Percentiles rank a stretch among this genome's conserved stretches.
Conservation (phyloP, 2,329 filamentous ascomycete genomes). For the Fusarium austroafricanum region DNA sequence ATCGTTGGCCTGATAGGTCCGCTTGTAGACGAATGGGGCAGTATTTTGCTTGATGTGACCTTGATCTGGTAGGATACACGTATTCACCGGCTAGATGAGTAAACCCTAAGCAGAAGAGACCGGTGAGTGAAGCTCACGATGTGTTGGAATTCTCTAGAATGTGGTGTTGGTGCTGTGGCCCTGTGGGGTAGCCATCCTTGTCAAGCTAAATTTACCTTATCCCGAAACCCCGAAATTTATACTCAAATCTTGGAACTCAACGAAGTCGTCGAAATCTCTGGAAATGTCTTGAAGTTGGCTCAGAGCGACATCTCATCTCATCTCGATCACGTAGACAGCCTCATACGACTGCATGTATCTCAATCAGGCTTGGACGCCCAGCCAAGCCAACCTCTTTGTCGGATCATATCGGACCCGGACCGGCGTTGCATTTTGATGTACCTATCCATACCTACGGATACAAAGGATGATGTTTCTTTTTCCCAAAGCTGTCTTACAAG, state of each 20-base stretch:
- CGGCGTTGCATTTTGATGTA: constrained; percentile 16
- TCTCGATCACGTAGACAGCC: constrained; percentile 15
- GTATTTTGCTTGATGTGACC: neutral
- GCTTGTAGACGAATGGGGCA: constrained; percentile 34
- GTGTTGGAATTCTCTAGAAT: constrained; percentile 32
- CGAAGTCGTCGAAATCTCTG: constrained; percentile 19
- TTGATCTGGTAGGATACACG: constrained; percentile 1
- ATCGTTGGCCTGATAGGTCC: constrained; percentile 38
- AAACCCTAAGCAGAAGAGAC: neutral
- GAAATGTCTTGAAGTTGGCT: constrained; percentile 17
- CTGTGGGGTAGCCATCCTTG: constrained; percentile 37
- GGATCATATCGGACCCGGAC: constrained; percentile 42
- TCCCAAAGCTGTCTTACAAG: constrained; percentile 2
- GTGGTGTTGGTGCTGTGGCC: constrained; percentile 46
- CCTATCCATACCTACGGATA: neutral
- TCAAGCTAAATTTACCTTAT: constrained; percentile 18
- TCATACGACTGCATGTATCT: constrained; percentile 13
- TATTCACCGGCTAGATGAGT: constrained; percentile 1
- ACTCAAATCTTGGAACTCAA: neutral
- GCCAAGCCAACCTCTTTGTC: constrained; percentile 9
- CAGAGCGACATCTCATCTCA: neutral
- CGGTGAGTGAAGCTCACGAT: constrained; percentile 43
- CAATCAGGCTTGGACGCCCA: constrained; percentile 19
- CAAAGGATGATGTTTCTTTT: neutral
- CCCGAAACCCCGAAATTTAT: neutral